Evolutionary conservation across 2,329 filamentous ascomycete species (phyloP).

Genomic region (Cladophialophora yegresii): DNA sequence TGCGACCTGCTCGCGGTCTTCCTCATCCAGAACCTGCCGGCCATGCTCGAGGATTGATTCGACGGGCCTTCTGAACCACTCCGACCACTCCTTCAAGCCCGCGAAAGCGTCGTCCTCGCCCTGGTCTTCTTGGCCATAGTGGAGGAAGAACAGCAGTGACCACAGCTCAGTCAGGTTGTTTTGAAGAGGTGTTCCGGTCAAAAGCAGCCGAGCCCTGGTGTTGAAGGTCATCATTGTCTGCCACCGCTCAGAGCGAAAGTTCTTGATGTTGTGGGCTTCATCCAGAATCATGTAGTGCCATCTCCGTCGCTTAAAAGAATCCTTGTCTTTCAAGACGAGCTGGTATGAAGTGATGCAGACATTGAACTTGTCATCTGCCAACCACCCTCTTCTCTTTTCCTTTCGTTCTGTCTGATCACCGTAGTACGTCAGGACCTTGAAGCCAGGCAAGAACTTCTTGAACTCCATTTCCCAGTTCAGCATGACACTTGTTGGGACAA

Average conservation of each 20-base stretch:
- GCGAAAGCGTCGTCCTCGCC: slow-evolving; percentile 87
- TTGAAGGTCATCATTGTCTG: slow-evolving; percentile 93
- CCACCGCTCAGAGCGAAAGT: slow-evolving; percentile 97
- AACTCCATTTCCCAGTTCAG: slow-evolving; percentile 99
- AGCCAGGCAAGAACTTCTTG: slow-evolving; percentile 95
- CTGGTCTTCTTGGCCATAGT: slow-evolving; percentile 74
- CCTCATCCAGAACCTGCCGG: slow-evolving; percentile 88
- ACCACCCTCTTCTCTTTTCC: slow-evolving; percentile 89
- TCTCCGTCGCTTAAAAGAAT: slow-evolving; percentile 84
- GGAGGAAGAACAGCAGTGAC: slow-evolving; percentile 95
- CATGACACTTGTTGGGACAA: slow-evolving; percentile 97
- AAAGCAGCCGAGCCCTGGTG: slow-evolving; percentile 78
- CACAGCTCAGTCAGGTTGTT: slow-evolving; percentile 96
- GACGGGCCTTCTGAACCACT: slow-evolving; percentile 93
- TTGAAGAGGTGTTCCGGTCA: slow-evolving; percentile 93
- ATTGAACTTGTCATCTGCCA: slow-evolving; percentile 90
- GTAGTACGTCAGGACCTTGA: slow-evolving; percentile 97
- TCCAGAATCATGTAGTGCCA: slow-evolving; percentile 99
- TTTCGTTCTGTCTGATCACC: slow-evolving; percentile 90
- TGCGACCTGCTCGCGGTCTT: slow-evolving; percentile 85
- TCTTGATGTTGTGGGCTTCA: slow-evolving; percentile 99
- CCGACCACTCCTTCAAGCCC: slow-evolving; percentile 91
- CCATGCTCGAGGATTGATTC: slow-evolving; percentile 96
- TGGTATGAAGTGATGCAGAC: slow-evolving; percentile 98
- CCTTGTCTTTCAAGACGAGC: slow-evolving; percentile 88